phyloP scores from a whole-genome alignment of 1,139 yeast genomes.

The Candida sp. region DNA sequence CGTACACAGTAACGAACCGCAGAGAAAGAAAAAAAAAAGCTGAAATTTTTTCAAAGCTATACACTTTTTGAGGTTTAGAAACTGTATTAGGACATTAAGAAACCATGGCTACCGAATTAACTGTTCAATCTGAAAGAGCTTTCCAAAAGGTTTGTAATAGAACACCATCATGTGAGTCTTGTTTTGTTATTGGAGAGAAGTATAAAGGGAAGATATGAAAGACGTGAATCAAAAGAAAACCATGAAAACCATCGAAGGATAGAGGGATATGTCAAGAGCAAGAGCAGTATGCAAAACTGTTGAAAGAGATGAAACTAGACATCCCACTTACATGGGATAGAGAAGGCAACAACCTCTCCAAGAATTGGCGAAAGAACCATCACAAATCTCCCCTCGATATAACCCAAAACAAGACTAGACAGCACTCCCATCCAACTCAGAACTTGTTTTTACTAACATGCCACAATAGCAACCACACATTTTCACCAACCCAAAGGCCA shows the following conservation, averaged over 20 bases:
- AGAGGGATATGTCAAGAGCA: background rate
- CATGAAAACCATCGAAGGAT: background rate
- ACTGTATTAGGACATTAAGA: constrained; percentile 15
- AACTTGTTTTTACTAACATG: constrained; percentile 1
- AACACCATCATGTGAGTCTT: background rate
- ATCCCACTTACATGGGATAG: no score
- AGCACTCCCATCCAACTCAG: background rate
- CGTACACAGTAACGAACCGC: background rate
- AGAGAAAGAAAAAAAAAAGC: constrained; percentile 5
- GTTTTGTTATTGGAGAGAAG: background rate
- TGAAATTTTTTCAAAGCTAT: constrained; percentile 16
- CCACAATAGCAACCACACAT: constrained; percentile 94
- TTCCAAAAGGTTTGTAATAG: constrained; percentile 93
- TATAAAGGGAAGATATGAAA: background rate
- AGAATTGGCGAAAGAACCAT: no score
- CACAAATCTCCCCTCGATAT: no score
- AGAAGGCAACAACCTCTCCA: rapidly evolving
- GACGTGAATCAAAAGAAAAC: no score
- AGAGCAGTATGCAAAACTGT: no score
- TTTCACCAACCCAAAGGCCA: constrained; percentile 99
- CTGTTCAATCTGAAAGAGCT: constrained; percentile 99
- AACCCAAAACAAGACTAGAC: background rate
- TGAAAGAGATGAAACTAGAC: no score
- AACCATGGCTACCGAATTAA: constrained; percentile 99
- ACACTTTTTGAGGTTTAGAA: constrained; percentile 2